phyloP scores from a whole-genome alignment of 179 eudicot genomes.

The Pouteria campechiana region DNA sequence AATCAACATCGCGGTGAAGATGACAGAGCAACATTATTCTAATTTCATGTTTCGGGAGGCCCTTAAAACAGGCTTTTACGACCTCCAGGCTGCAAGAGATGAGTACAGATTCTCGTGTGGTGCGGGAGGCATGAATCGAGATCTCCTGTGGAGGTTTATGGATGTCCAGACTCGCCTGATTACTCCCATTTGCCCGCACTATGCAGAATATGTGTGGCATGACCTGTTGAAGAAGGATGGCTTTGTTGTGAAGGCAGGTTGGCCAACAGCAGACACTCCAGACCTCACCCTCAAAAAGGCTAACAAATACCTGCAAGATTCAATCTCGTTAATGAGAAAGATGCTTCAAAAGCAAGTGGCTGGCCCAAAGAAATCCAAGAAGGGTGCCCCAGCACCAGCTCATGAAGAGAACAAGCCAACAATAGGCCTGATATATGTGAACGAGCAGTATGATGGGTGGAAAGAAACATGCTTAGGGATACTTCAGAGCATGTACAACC shows the following conservation, averaged over 20 bases:
- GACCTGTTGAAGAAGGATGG: conserved; percentile 68
- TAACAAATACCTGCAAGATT: conserved; percentile 65
- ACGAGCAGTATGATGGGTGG: conserved; percentile 82
- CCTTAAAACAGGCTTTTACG: conserved; percentile 80
- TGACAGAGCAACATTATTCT: conserved; percentile 56
- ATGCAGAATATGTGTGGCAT: conserved; percentile 69
- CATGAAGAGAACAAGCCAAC: conserved; percentile 16
- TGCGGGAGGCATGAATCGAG: conserved; percentile 58
- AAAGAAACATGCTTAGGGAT: conserved; percentile 66
- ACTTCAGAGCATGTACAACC: conserved; percentile 41
- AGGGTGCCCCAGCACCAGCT: conserved; percentile 29
- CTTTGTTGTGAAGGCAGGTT: conserved; percentile 62
- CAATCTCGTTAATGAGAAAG: conserved; percentile 62
- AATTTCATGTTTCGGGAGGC: conserved; percentile 80
- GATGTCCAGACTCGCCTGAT: conserved; percentile 75
- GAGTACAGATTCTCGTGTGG: conserved; percentile 85
- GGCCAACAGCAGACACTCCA: conserved; percentile 54
- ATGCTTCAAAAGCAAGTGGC: conserved; percentile 57
- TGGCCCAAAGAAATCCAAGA: conserved; percentile 72
- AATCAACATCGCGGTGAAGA: conserved; percentile 53
- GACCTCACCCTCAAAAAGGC: conserved; percentile 63
- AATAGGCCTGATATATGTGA: conserved; percentile 52
- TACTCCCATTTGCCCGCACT: conserved; percentile 83
- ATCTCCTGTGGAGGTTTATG: conserved; percentile 57
- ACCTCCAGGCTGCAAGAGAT: conserved; percentile 80